Evolutionary conservation across 805 yeast genomes (phyloP).

Genomic region (Starmerella bacillaris): DNA sequence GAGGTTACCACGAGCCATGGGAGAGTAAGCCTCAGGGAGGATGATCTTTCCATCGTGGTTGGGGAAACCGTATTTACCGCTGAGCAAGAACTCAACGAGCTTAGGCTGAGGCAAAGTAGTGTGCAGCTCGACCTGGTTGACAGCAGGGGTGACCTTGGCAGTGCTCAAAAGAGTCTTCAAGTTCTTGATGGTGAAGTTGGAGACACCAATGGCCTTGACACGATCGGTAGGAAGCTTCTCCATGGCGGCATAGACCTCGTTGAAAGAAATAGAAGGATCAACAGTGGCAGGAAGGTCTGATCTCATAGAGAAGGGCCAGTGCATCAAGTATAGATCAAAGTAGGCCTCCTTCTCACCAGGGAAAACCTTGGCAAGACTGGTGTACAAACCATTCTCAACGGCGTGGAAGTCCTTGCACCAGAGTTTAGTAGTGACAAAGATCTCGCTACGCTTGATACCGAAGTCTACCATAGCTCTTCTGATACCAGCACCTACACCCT

Average conservation of each 20-base stretch:
- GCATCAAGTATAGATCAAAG: conserved; percentile 47
- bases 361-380: conserved; percentile 31
- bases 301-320: conserved; percentile 38
- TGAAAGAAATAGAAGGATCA: conserved; percentile 21
- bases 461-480: conserved; percentile 14
- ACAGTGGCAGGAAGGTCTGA: conserved; percentile 18
- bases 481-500: conserved; percentile 42
- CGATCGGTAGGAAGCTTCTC: conserved; percentile 38
- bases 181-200: conserved; percentile 44
- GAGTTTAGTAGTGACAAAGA: conserved; percentile 48
- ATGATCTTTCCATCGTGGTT: conserved; percentile 29
- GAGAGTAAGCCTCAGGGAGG: conserved; percentile 56
- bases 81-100: conserved; percentile 34
- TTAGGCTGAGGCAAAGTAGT: conserved; percentile 52
- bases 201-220: conserved; percentile 55
- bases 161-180: conserved; percentile 31
- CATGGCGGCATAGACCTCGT: conserved; percentile 46
- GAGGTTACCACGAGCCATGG: conserved; percentile 52
- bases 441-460: conserved; percentile 30
- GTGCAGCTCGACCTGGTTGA: conserved; percentile 61
- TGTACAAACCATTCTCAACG: conserved; percentile 32
- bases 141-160: conserved; percentile 38
- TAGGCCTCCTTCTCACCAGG: conserved; percentile 32
- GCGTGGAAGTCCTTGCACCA: conserved; percentile 28
- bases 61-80: conserved; percentile 17